Evolutionary conservation across 2,329 filamentous ascomycete genomes (phyloP), one percentile per base, ranked within the genome.

Genomic region (Teratosphaeria epicoccoides): DNA sequence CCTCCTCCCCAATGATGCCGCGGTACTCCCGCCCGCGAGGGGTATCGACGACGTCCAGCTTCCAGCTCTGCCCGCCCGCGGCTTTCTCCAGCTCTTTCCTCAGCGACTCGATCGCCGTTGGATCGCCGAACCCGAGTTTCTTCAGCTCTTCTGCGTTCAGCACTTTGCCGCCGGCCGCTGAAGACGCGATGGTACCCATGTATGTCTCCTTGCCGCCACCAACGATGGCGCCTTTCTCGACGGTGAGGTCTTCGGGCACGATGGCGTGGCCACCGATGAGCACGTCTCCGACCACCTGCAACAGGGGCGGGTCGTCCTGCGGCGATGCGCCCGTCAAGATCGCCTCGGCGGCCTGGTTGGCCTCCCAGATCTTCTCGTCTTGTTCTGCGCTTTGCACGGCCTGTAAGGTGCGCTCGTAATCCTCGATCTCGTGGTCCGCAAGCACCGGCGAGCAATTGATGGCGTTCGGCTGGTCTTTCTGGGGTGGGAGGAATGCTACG

Each of bases 401-500:
- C 43, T 59, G 53, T 25, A 63, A 47, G 17, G 64, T 59, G 17
- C 52, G 58, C 49, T 67, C 60, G 55, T 68, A 66, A n/a, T 56
- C 62, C 43, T 61, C 61, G 11, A 66, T 56, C 46, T 80, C 77
- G 10, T 81, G 71, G 29, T 81, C 76, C 2, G 72, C 66, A 22
- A 90, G 72, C 49, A 96, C 83, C 51, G 84, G 81, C 24, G 80
- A 79, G 66, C 90, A 96, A 55, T 77, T 80, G 55, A 96, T 89
- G 9, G 80, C 71, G 65, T 95, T 85, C 5, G 88, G 83, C 52
- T 81, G 80, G 50, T 85, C 85, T 55, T 88, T 84, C 60, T 85
- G 82, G 0, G 88, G 87, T 0, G 90, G 89, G 50, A 85, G 74
- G 67, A 96, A 96, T 9, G 88, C 88, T 9, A 88, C 81, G 59